Base-by-base conservation (phyloP, 208 protist genomes). In the Wallacemonas collosoma region DNA sequence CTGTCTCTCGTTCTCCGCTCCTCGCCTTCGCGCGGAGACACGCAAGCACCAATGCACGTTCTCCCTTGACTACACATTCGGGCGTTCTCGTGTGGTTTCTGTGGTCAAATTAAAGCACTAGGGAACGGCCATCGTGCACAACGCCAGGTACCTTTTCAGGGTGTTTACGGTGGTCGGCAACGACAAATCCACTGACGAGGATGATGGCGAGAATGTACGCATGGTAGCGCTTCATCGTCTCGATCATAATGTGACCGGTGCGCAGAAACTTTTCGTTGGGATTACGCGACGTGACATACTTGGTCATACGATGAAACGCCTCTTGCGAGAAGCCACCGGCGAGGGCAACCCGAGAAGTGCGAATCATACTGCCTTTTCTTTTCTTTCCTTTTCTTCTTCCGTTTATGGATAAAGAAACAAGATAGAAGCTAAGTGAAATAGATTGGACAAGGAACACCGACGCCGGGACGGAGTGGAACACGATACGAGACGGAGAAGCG, bases 261-360 rank as follows among this genome's bases (percentile, higher is more conserved):
- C 90, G 87, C 48, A 95, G 69, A 66, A 89, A 88, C 80, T 89
- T 91, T 72, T 95, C 90, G 60, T 95, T 95, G 0, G 90, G 90
- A 73, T 93, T 90, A 38, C 90, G 90, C n/a, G 83, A 89, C n/a
- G 82, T 93, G 54, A 95, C 88, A 76, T 95, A 93, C 69, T 90
- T 91, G 48, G 81, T 91, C 86, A 93, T 93, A 43, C 89, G 83
- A 68, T 94, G 83, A 69, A 94, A 92, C 17, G 89, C 72, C 83
- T 94, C 89, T 77, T 94, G 86, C 36, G 89, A 91, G 66, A 94
- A 94, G 56, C 79, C 80, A 38, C 80, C 75, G 12, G 62, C 40
- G 53, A 44, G 71, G 26, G 9, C 56, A 36, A 75, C 60, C 38
- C 41, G 58, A 35, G 80, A 74, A 57, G 26, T 41, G 62, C 76